A percentile compares a stretch with the other conserved stretches of the same genome.
Conservation (phyloP, 2,329 filamentous ascomycete species). For the Neofusicoccum ribis region DNA sequence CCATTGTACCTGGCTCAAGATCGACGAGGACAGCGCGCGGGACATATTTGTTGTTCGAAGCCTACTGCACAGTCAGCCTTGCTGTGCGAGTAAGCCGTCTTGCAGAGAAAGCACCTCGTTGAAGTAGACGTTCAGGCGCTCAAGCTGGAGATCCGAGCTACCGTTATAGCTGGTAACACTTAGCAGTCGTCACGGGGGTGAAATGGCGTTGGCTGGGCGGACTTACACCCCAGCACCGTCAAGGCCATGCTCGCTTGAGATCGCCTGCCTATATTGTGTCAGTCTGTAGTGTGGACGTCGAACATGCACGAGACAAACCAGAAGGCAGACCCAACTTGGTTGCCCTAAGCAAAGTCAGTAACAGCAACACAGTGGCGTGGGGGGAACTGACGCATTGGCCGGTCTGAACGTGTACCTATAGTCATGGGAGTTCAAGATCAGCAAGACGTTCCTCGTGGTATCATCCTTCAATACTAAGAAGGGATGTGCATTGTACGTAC, state of each 20-base stretch:
- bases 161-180: slow-evolving; percentile 76
- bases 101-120: slow-evolving; percentile 64
- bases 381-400: slow-evolving; percentile 86
- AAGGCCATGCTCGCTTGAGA: slow-evolving; percentile 79
- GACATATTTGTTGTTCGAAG: slow-evolving; percentile 97
- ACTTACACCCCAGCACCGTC: slow-evolving; percentile 94
- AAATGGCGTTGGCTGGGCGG: neutral
- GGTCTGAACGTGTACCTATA: slow-evolving; percentile 98
- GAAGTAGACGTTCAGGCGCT: slow-evolving; percentile 99
- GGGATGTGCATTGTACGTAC: slow-evolving; percentile 54
- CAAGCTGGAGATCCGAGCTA: slow-evolving; percentile 96
- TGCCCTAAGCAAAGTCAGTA: slow-evolving; percentile 67
- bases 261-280: slow-evolving; percentile 48
- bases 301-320: slow-evolving; percentile 61
- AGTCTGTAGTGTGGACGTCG: slow-evolving; percentile 19
- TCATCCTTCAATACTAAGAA: too few relatives aligned
- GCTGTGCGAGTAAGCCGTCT: slow-evolving; percentile 22
- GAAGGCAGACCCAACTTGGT: slow-evolving; percentile 99
- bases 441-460: slow-evolving; percentile 43
- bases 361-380: slow-evolving; percentile 17
- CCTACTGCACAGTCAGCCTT: slow-evolving; percentile 55
- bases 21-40: slow-evolving; percentile 99
- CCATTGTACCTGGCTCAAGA: slow-evolving; percentile 99
- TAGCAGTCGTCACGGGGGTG: slow-evolving; percentile 24
- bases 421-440: slow-evolving; percentile 50